Evolutionary conservation across 2,329 filamentous ascomycete species (phyloP), one percentile per base, ranked within the genome.

Genomic region (Fusarium domesticum): DNA sequence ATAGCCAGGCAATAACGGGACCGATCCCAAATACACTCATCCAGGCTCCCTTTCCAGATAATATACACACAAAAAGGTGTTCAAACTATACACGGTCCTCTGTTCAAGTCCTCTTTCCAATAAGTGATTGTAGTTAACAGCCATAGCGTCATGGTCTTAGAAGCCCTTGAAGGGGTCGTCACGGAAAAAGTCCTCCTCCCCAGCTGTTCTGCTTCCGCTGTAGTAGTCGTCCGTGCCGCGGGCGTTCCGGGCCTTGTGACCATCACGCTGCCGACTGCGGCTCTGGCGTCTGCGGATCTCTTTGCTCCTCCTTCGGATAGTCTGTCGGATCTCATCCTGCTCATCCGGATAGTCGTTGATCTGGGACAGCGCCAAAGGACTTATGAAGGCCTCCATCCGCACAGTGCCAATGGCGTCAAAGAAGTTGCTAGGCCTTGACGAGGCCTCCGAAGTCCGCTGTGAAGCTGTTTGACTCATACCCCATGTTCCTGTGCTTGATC

Each of bases 371-470:
- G 77, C 71, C 10, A 84, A 64, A 1, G 81, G 81, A 56, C 75
- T 82, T 55, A 98, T 95, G 65, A 97, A 98, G 0, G 93, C 93
- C 66, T 97, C 92, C 92, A 98, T 97, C 19, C 93, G 83, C 36
- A 97, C 83, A 2, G 91, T 97, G 2, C 91, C 90, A 45, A 95
- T 85, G 1, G 87, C 87, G 57, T 95, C 90, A 61, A 93, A 93
- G 70, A 93, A 91, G 64, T 83, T 82, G 45, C 70, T 70, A 1
- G 71, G 68, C 6, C 69, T 64, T 8, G 74, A 77, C 1, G 77
- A 81, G 3, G 76, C 74, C 48, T 81, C 78, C 0, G 77, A 79
- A 3, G 75, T 77, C n/a, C 76, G 70, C 47, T 74, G 70, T 5
- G 75, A 78, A 3, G 66, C 63, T 35, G 61, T 64, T 47, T 68